Conservation (phyloP, 768 basidiomycete species). For the Phylloporus sp. region DNA sequence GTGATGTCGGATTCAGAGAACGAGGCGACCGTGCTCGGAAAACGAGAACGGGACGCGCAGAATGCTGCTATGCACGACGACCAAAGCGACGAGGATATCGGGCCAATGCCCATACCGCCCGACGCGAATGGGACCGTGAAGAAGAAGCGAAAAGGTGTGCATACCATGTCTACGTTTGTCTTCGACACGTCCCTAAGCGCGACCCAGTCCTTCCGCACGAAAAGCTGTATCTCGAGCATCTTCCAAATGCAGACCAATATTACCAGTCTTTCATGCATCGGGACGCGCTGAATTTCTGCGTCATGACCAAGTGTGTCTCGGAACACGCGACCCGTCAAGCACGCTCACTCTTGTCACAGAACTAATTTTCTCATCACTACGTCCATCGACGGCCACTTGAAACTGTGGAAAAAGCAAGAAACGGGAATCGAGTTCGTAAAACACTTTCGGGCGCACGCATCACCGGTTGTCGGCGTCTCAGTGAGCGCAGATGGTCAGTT, state of each 20-base stretch:
- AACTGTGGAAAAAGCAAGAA: constrained; percentile 99
- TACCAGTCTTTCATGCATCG: constrained; percentile 98
- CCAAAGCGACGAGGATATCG: constrained; percentile 72
- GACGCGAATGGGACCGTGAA: constrained; percentile 38
- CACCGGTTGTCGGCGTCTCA: constrained; percentile 71
- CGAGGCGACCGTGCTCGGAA: constrained; percentile 57
- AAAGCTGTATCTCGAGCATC: constrained; percentile 83
- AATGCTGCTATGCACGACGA: constrained; percentile 28
- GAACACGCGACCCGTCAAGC: too few relatives aligned
- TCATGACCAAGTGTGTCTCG: constrained; percentile 73
- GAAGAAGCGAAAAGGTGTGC: constrained; percentile 82
- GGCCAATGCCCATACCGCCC: constrained; percentile 77
- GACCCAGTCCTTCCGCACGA: constrained; percentile 85
- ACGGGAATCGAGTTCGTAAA: constrained; percentile 96
- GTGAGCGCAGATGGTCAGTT: constrained; percentile 89
- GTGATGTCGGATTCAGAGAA: constrained; percentile 44
- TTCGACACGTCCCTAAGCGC: constrained; percentile 1
- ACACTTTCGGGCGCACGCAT: constrained; percentile 90
- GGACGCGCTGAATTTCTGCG: constrained; percentile 82
- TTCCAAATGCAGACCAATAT: constrained; percentile 91
- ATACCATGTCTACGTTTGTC: constrained; percentile 7
- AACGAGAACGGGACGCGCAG: constrained; percentile 46
- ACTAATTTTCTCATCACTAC: constrained; percentile 94
- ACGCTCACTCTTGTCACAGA: constrained; percentile 38
- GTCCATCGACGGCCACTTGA: constrained; percentile 90